Conservation (phyloP, 495 filamentous ascomycete genomes). For the Neohortaea acidophila region DNA sequence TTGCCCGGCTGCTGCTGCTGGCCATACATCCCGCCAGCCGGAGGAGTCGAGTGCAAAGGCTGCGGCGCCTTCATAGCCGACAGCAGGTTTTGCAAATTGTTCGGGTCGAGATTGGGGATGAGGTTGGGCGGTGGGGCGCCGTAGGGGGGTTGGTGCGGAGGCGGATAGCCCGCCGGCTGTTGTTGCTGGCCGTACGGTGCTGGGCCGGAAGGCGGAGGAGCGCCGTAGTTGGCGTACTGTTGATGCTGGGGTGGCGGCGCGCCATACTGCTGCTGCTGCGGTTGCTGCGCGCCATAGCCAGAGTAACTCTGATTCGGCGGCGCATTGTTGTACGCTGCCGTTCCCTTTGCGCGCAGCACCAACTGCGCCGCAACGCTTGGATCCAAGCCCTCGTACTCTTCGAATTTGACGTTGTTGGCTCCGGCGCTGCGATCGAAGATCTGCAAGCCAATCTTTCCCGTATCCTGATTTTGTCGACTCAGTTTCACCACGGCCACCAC, state of each 20-base stretch:
- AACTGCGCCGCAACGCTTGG: conserved; percentile 63
- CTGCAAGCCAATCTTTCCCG: conserved; percentile 59
- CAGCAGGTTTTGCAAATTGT: conserved; percentile 57
- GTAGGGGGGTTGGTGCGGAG: conserved; percentile 6
- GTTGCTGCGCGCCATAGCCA: conserved; percentile 25
- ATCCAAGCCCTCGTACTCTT: conserved; percentile 71
- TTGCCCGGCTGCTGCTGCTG: conserved; percentile 6
- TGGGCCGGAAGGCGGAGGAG: neutral
- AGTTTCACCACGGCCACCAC: conserved; percentile 74
- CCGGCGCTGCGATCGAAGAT: conserved; percentile 75
- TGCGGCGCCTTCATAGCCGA: conserved; percentile 35
- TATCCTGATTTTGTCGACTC: conserved; percentile 46
- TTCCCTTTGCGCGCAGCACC: conserved; percentile 58
- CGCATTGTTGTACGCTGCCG: conserved; percentile 17
- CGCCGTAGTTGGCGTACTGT: conserved; percentile 8
- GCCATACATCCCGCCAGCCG: too few relatives aligned
- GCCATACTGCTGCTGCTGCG: conserved; percentile 20
- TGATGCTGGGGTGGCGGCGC: conserved; percentile 31
- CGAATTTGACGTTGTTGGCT: conserved; percentile 55
- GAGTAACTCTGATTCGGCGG: neutral
- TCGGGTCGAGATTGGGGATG: conserved; percentile 51
- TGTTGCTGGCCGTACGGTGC: conserved; percentile 25
- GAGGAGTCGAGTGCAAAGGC: too few relatives aligned
- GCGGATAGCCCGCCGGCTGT: conserved; percentile 17
- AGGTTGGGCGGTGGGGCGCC: conserved; percentile 30